Evolutionary conservation across 495 filamentous ascomycete genomes (phyloP).

Genomic region (Articulospora tetracladia): DNA sequence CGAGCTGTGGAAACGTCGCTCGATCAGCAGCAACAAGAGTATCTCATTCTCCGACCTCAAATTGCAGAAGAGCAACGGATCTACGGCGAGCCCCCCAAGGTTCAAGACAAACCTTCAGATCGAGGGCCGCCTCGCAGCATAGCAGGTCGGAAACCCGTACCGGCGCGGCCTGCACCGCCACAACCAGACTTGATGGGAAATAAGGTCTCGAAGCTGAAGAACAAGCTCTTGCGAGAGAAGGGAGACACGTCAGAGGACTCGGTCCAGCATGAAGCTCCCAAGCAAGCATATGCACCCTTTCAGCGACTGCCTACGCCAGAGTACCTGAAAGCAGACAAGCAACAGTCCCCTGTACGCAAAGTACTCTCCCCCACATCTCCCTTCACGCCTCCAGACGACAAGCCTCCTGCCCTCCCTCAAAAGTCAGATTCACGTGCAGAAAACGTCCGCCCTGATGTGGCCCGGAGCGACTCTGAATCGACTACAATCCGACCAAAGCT

Average conservation of each 20-base stretch:
- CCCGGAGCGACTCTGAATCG: background rate
- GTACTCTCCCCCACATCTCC: conserved; percentile 12
- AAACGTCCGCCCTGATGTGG: background rate
- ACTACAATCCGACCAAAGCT: background rate
- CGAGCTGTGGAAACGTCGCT: conserved; percentile 24
- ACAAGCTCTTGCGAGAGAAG: conserved; percentile 5
- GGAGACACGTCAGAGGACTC: background rate
- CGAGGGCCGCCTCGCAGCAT: conserved; percentile 15
- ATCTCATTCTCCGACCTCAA: conserved; percentile 21
- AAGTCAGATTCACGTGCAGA: conserved; percentile 14
- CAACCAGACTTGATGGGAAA: conserved; percentile 24
- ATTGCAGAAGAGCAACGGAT: conserved; percentile 25
- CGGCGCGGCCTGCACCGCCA: conserved; percentile 19
- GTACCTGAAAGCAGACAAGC: conserved; percentile 18
- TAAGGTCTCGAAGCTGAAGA: conserved; percentile 21
- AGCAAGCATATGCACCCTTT: background rate
- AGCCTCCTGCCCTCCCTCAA: conserved; percentile 9
- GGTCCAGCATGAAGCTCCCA: conserved; percentile 12
- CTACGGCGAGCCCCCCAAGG: conserved; percentile 20
- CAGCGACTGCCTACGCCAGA: conserved; percentile 16
- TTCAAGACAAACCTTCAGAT: conserved; percentile 5
- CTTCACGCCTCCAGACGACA: conserved; percentile 15
- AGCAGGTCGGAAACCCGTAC: conserved; percentile 18
- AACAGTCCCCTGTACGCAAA: background rate
- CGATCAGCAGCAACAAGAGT: conserved; percentile 21